Evolutionary conservation across 805 yeast genomes (phyloP).

Genomic region (Priceomyces carsonii): DNA sequence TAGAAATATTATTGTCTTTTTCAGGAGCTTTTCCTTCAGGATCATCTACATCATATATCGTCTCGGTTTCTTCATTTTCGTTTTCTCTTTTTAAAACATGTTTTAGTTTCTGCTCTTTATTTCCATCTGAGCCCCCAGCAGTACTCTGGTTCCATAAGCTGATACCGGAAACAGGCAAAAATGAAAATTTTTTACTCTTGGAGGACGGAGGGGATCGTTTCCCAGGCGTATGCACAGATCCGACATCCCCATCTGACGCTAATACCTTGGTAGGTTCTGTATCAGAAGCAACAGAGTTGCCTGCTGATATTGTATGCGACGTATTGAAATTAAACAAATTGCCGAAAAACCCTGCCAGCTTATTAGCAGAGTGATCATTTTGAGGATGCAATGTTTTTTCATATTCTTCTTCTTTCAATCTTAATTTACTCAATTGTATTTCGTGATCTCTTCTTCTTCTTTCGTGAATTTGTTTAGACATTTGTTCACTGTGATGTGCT

Average conservation of each 20-base stretch:
- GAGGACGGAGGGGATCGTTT: conserved; percentile 1
- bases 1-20: background rate
- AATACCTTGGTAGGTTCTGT: background rate
- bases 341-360: conserved; percentile 30
- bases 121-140: conserved; percentile 1
- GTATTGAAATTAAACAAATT: conserved; percentile 27
- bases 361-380: conserved; percentile 19
- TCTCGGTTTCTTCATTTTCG: conserved; percentile 6
- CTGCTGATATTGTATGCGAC: conserved; percentile 5
- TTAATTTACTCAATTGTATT: conserved; percentile 31
- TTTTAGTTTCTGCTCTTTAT: background rate
- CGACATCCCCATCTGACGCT: background rate
- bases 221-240: too few relatives aligned
- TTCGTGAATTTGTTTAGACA: conserved; percentile 36
- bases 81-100: conserved; percentile 2
- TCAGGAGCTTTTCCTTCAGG: background rate
- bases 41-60: background rate
- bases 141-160: too few relatives aligned
- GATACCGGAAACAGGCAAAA: conserved; percentile 3
- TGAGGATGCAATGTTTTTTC: conserved; percentile 32
- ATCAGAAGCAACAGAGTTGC: background rate
- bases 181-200: conserved; percentile 5
- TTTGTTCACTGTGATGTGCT: conserved; percentile 39
- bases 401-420: conserved; percentile 39
- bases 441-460: conserved; percentile 43